These are phyloP conservation scores for Podospora pseudoanserina DNA, from an alignment of 495 filamentous ascomycete species.

Conservation along the genomic window DNA sequence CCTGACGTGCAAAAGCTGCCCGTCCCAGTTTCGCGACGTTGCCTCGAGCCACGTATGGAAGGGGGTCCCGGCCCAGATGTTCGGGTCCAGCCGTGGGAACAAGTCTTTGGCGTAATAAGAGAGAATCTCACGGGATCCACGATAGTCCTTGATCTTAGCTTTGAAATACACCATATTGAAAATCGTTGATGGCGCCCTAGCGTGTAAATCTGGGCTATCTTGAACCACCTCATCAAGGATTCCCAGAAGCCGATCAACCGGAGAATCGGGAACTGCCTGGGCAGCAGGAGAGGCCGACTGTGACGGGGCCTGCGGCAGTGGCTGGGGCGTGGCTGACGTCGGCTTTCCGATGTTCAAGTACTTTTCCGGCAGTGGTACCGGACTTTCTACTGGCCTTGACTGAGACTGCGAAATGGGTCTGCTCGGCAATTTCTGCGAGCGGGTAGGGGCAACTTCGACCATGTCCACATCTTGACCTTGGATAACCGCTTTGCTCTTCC, in stretches of 20 bases:
- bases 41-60: slow-evolving; percentile 30
- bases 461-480: slow-evolving; percentile 16
- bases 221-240: background rate
- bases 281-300: background rate
- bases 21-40: slow-evolving; percentile 20
- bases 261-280: background rate
- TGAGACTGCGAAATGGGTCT: slow-evolving; percentile 10
- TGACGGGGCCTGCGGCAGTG: background rate
- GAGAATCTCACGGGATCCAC: slow-evolving; percentile 21
- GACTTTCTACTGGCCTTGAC: slow-evolving; percentile 17
- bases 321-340: background rate
- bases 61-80: slow-evolving; percentile 27
- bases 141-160: background rate
- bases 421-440: slow-evolving; percentile 15
- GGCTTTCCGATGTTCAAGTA: slow-evolving; percentile 9
- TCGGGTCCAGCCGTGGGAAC: slow-evolving; percentile 25
- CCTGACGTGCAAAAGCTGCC: slow-evolving; percentile 19
- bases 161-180: background rate
- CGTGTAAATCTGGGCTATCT: background rate
- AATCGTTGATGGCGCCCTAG: background rate
- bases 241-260: background rate
- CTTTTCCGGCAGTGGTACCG: slow-evolving; percentile 20
- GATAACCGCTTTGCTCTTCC: slow-evolving; percentile 11
- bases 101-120: slow-evolving; percentile 36
- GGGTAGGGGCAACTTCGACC: background rate